phyloP scores from a whole-genome alignment of 2,329 filamentous ascomycete genomes.

The Corinectria fuckeliana region DNA sequence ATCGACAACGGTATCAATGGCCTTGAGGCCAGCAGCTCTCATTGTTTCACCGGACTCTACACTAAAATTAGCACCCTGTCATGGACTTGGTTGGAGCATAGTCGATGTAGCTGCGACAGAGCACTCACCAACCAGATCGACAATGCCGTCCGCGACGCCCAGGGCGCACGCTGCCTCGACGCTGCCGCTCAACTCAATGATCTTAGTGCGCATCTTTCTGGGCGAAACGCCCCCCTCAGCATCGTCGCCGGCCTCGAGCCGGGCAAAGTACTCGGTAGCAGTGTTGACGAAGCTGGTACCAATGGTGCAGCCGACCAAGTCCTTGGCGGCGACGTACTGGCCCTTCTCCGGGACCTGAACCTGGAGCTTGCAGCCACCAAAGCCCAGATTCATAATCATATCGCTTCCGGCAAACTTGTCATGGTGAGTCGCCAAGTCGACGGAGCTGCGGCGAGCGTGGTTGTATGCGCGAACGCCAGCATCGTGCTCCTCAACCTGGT shows the following conservation, averaged over 20 bases:
- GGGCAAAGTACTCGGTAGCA: conserved; percentile 81
- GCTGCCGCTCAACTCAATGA: conserved; percentile 94
- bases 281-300: conserved; percentile 94
- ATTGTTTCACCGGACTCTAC: conserved; percentile 97
- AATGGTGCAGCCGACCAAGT: conserved; percentile 90
- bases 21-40: conserved; percentile 91
- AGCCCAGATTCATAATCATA: conserved; percentile 88
- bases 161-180: conserved; percentile 96
- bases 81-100: neutral
- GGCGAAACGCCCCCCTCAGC: conserved; percentile 43
- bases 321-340: conserved; percentile 68
- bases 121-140: conserved; percentile 89
- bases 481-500: conserved; percentile 92
- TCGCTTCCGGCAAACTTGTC: conserved; percentile 70
- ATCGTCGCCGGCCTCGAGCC: conserved; percentile 68
- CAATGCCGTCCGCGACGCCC: conserved; percentile 94
- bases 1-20: conserved; percentile 91
- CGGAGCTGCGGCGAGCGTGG: conserved; percentile 55
- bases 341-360: conserved; percentile 96
- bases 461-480: conserved; percentile 61
- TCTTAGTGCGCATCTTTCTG: conserved; percentile 77
- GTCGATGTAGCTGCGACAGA: neutral
- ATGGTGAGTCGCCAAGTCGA: conserved; percentile 35
- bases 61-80: conserved; percentile 8
- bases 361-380: conserved; percentile 90